Conservation (phyloP, 306 rosid genomes). For the Prinsepia uniflora region DNA sequence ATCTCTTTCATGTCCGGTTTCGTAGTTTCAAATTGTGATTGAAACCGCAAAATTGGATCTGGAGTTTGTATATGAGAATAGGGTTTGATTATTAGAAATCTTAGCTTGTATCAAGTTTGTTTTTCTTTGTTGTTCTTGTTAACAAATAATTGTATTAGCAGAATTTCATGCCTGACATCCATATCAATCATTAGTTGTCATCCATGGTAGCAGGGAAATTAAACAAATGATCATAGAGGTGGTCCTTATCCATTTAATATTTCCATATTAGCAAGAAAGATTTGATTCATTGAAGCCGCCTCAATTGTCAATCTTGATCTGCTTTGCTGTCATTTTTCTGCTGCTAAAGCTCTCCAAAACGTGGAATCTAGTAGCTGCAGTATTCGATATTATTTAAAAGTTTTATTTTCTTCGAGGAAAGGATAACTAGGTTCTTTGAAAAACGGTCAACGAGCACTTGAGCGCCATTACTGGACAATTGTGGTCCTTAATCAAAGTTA, state of each 20-base stretch:
- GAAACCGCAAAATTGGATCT: neutral
- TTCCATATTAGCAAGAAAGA: constrained; percentile 29
- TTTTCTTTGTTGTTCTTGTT: neutral
- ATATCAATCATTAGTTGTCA: constrained; percentile 18
- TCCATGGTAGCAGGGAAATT: constrained; percentile 8
- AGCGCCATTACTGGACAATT: neutral
- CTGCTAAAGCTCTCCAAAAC: constrained; percentile 3
- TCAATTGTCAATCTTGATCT: constrained; percentile 32
- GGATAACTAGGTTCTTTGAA: neutral
- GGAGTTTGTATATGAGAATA: neutral
- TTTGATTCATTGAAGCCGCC: constrained; percentile 47
- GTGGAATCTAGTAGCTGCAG: constrained; percentile 12
- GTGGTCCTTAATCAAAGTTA: neutral
- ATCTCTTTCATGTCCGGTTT: neutral
- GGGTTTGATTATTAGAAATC: neutral
- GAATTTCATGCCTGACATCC: neutral
- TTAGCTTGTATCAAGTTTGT: constrained; percentile 1
- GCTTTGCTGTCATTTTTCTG: constrained; percentile 29
- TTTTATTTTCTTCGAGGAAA: neutral
- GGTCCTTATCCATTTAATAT: neutral
- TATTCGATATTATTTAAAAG: neutral
- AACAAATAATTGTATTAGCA: neutral
- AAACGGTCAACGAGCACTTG: neutral
- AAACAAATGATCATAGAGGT: neutral
- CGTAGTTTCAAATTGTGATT: neutral